Percentiles rank a stretch among this genome's conserved stretches.
phyloP scores from a whole-genome alignment of 768 basidiomycete species.

The Pleurotus pulmonarius region DNA sequence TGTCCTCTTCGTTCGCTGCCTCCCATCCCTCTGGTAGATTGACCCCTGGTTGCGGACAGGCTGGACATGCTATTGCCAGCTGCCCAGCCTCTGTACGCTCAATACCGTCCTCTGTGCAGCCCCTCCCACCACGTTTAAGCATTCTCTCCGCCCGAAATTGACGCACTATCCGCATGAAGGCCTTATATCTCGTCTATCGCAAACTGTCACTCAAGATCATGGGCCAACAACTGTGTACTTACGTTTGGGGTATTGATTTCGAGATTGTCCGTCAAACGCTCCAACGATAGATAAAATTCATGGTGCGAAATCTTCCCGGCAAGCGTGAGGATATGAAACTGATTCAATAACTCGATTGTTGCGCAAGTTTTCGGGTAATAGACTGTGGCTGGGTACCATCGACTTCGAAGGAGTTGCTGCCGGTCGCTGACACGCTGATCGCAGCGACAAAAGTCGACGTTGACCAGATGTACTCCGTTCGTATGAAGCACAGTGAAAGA shows the following conservation, averaged over 20 bases:
- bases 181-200: constrained; percentile 23
- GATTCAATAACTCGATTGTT: constrained; percentile 9
- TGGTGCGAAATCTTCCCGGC: constrained; percentile 14
- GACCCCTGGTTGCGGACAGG: constrained; percentile 24
- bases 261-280: constrained; percentile 16
- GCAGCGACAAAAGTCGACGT: constrained; percentile 21
- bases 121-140: constrained; percentile 21
- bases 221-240: background rate
- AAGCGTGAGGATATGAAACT: constrained; percentile 3
- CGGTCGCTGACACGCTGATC: background rate
- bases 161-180: constrained; percentile 19
- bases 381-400: constrained; percentile 15
- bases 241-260: constrained; percentile 18
- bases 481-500: constrained; percentile 17
- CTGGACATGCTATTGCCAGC: constrained; percentile 25
- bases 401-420: constrained; percentile 2
- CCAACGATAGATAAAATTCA: constrained; percentile 16
- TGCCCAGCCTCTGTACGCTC: constrained; percentile 17
- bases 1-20: background rate
- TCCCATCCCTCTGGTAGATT: constrained; percentile 23
- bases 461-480: constrained; percentile 20
- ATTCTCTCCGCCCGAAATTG: constrained; percentile 19
- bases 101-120: constrained; percentile 16
- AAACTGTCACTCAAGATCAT: background rate
- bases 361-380: constrained; percentile 11